Conservation (phyloP, 2,329 filamentous ascomycete genomes). For the Colletotrichum cordylinicola region DNA sequence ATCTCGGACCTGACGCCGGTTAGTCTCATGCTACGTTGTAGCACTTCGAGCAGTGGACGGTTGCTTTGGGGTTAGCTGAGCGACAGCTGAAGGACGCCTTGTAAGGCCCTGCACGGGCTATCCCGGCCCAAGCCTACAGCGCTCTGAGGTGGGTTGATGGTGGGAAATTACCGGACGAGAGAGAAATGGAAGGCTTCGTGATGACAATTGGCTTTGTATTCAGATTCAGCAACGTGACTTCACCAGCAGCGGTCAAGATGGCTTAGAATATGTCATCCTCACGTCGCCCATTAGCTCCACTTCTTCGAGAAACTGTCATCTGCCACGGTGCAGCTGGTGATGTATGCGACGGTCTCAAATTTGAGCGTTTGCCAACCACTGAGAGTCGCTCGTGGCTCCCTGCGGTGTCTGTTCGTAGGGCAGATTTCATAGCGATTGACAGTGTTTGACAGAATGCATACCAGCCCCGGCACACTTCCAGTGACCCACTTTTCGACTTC, state of each 20-base stretch:
- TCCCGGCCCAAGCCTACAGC: not conserved
- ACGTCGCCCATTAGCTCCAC: not conserved
- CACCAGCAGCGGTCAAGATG: not conserved
- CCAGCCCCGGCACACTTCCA: not conserved
- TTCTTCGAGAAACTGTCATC: not conserved
- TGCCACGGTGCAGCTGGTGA: not conserved
- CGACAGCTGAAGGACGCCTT: constrained; percentile 7
- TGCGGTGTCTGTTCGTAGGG: not conserved
- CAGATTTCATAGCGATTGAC: not conserved
- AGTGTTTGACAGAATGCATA: not conserved
- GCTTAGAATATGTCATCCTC: not conserved
- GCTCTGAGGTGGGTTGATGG: not conserved
- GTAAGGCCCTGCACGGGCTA: not conserved
- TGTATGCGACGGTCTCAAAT: not conserved
- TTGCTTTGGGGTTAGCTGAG: constrained; percentile 1
- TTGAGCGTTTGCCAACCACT: not conserved
- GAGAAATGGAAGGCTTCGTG: not conserved
- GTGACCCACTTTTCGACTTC: not conserved
- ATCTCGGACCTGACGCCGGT: not conserved
- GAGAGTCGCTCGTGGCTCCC: not conserved
- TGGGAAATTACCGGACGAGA: not conserved
- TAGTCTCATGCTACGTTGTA: constrained; percentile 20
- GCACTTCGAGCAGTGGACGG: not conserved
- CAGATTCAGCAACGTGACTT: not conserved
- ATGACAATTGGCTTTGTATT: not conserved